phyloP scores from a whole-genome alignment of 108 stramenopile species.

The Discostella pseudostelligera region DNA sequence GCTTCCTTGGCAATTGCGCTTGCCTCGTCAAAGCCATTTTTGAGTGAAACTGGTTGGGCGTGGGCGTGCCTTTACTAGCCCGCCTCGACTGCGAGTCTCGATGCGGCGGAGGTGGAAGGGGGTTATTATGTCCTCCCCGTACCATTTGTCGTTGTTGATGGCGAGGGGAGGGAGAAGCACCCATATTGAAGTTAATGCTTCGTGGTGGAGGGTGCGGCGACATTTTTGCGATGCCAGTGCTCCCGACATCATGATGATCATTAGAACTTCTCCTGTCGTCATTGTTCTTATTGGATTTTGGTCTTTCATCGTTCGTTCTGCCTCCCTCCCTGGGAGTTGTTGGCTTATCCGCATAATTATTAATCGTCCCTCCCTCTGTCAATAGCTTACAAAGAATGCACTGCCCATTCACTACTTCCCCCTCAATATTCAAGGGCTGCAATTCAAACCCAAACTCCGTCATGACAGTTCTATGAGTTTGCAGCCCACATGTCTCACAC shows the following conservation, averaged over 20 bases:
- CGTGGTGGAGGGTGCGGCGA: slow-evolving; percentile 2
- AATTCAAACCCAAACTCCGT: slow-evolving; percentile 11
- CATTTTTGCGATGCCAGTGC: not conserved
- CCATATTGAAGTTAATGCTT: slow-evolving; percentile 1
- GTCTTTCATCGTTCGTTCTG: not conserved
- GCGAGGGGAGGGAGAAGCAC: not conserved
- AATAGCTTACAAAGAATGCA: slow-evolving; percentile 43
- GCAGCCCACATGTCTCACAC: slow-evolving; percentile 48
- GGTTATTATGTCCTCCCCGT: not conserved
- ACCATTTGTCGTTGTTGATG: slow-evolving; percentile 11
- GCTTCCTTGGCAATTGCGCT: slow-evolving; percentile 15
- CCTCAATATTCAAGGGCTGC: slow-evolving; percentile 38
- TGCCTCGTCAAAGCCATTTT: slow-evolving; percentile 15
- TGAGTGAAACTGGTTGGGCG: slow-evolving; percentile 10
- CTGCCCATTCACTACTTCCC: slow-evolving; percentile 34
- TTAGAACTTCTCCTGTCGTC: not conserved
- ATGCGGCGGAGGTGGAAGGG: not conserved
- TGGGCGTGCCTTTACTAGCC: slow-evolving; percentile 1
- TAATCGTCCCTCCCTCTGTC: slow-evolving; percentile 8
- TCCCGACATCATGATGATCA: not conserved
- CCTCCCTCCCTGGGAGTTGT: not conserved
- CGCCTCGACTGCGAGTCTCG: slow-evolving; percentile 1
- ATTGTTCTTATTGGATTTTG: not conserved
- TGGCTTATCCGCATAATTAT: not conserved
- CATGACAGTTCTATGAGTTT: slow-evolving; percentile 34